Conservation (phyloP, 2,329 filamentous ascomycete genomes). For the Drechslerella dactyloides region DNA sequence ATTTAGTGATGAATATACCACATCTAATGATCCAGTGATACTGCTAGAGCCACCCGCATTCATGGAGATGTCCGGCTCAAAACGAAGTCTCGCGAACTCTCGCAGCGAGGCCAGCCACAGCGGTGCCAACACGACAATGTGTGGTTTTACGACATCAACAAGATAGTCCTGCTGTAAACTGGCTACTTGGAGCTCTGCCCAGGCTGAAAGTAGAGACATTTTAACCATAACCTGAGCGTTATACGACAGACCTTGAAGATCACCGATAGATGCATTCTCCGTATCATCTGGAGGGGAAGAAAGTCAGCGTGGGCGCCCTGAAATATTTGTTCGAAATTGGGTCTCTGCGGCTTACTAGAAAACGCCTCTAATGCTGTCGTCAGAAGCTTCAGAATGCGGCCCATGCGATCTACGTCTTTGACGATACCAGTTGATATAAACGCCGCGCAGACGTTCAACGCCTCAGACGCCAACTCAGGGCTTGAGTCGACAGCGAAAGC, state of each 20-base stretch:
- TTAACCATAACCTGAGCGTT: slow-evolving; percentile 99
- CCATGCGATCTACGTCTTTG: slow-evolving; percentile 98
- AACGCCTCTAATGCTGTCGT: slow-evolving; percentile 92
- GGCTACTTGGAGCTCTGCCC: slow-evolving; percentile 95
- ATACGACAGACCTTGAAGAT: slow-evolving; percentile 87
- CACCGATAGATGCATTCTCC: slow-evolving; percentile 85
- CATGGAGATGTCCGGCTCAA: slow-evolving; percentile 96
- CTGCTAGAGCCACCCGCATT: slow-evolving; percentile 73
- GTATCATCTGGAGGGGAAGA: slow-evolving; percentile 63
- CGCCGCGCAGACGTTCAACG: slow-evolving; percentile 95
- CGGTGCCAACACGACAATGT: slow-evolving; percentile 87
- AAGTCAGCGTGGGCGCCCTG: slow-evolving; percentile 51
- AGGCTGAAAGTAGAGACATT: slow-evolving; percentile 94
- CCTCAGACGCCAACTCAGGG: slow-evolving; percentile 91
- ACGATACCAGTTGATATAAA: slow-evolving; percentile 98
- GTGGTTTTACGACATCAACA: slow-evolving; percentile 83
- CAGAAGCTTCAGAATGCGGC: slow-evolving; percentile 90
- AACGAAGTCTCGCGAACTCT: slow-evolving; percentile 89
- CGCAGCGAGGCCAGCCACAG: slow-evolving; percentile 91
- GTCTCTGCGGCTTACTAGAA: slow-evolving; percentile 64
- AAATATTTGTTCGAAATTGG: not conserved
- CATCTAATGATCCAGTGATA: slow-evolving; percentile 80
- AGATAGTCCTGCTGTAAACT: slow-evolving; percentile 91
- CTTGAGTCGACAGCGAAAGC: slow-evolving; percentile 96
- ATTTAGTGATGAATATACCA: slow-evolving; percentile 92